A percentile compares a stretch with the other conserved stretches of the same genome.
These are phyloP conservation scores for Thielaviopsis populi DNA, from an alignment of 2,329 filamentous ascomycete genomes.

Conservation along the genomic window DNA sequence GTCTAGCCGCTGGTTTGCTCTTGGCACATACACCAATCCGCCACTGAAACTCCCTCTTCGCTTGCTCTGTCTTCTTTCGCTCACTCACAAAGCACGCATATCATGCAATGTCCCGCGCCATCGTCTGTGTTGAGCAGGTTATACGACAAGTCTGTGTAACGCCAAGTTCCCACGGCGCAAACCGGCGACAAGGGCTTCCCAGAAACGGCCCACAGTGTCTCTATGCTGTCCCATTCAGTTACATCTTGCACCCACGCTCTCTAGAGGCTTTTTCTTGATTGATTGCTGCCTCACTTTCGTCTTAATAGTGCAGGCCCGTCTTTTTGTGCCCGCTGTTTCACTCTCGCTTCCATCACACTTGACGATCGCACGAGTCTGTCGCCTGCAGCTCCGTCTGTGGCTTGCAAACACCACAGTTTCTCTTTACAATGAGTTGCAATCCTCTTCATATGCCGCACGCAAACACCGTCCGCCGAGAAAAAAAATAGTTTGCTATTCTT, in stretches of 20 bases:
- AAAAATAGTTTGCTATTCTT: too few species aligned
- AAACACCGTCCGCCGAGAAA: too few species aligned
- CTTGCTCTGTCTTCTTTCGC: neutral
- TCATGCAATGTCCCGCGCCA: neutral
- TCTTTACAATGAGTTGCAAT: too few species aligned
- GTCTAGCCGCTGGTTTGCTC: neutral
- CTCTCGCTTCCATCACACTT: too few species aligned
- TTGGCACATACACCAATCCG: neutral
- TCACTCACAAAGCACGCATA: neutral
- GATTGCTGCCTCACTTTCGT: neutral
- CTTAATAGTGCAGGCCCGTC: too few species aligned
- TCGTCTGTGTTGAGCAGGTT: neutral
- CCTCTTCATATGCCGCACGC: too few species aligned
- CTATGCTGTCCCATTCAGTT: neutral
- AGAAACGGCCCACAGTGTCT: neutral
- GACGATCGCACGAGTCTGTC: too few species aligned
- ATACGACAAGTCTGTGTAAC: neutral
- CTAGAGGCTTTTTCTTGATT: neutral
- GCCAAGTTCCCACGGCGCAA: neutral
- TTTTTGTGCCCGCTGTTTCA: too few species aligned
- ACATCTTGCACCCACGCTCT: neutral
- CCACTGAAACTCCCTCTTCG: neutral
- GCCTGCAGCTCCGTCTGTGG: too few species aligned
- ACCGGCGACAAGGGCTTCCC: neutral
- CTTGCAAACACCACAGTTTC: too few species aligned